phyloP scores from a whole-genome alignment of 805 yeast species.

The Saccharomycopsis capsularis region DNA sequence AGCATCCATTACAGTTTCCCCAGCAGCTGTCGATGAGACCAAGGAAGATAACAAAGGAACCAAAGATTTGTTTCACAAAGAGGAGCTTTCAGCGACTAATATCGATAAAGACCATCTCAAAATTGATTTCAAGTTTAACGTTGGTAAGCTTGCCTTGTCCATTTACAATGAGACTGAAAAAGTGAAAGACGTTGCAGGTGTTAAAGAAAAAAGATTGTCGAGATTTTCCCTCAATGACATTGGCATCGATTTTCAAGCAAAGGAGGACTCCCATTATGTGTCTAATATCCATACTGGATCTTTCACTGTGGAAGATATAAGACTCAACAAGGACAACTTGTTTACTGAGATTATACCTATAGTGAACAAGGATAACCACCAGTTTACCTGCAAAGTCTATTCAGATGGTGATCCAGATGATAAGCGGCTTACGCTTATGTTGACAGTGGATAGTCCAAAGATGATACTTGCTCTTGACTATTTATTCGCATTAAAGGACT shows the following conservation, averaged over 20 bases:
- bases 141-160: constrained; percentile 60
- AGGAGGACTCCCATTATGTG: constrained; percentile 46
- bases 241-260: constrained; percentile 44
- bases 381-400: constrained; percentile 52
- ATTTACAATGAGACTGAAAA: constrained; percentile 47
- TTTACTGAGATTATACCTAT: constrained; percentile 80
- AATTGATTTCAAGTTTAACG: constrained; percentile 44
- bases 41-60: constrained; percentile 23
- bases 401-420: constrained; percentile 36
- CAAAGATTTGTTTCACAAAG: constrained; percentile 22
- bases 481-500: constrained; percentile 65
- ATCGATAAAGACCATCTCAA: constrained; percentile 25
- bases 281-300: constrained; percentile 63
- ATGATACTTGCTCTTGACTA: constrained; percentile 82
- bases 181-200: constrained; percentile 30
- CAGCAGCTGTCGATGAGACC: constrained; percentile 25
- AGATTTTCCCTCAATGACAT: constrained; percentile 54
- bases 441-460: constrained; percentile 74
- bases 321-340: constrained; percentile 54
- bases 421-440: constrained; percentile 43
- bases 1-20: constrained; percentile 47
- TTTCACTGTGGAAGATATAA: constrained; percentile 69
- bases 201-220: constrained; percentile 37
- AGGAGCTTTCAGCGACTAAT: not conserved
- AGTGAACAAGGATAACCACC: constrained; percentile 53